These are phyloP conservation scores for Pythium grandisporangium DNA, from an alignment of 352 stramenopile species.

Conservation along the genomic window DNA sequence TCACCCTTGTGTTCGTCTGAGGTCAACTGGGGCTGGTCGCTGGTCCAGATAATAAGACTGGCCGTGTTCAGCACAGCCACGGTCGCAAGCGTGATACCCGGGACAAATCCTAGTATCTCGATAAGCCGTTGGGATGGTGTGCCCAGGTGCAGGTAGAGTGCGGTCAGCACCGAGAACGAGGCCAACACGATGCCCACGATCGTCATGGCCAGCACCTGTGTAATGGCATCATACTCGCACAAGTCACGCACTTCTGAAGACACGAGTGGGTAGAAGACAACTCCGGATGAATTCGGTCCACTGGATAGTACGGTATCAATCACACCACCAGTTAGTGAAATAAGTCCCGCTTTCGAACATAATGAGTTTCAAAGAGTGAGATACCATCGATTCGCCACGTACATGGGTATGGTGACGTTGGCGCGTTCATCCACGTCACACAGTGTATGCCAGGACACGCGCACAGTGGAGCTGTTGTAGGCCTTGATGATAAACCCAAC, in stretches of 20 bases:
- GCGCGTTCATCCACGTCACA: too few relatives aligned
- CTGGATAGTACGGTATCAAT: too few relatives aligned
- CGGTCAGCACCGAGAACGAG: slow-evolving; percentile 27
- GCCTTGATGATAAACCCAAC: slow-evolving; percentile 29
- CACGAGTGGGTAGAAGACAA: too few relatives aligned
- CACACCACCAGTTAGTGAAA: too few relatives aligned
- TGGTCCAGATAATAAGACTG: slow-evolving; percentile 49
- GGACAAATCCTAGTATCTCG: slow-evolving; percentile 45
- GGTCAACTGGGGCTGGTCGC: slow-evolving; percentile 31
- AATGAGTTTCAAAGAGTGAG: too few relatives aligned
- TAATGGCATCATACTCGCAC: slow-evolving; percentile 7
- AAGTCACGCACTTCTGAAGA: slow-evolving; percentile 11
- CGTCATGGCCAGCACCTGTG: slow-evolving; percentile 32
- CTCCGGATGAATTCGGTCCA: too few relatives aligned
- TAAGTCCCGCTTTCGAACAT: too few relatives aligned
- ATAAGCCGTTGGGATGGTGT: slow-evolving; percentile 47
- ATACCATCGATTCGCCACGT: too few relatives aligned
- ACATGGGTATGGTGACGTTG: slow-evolving; percentile 22
- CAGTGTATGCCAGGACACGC: slow-evolving; percentile 41
- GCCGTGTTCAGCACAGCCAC: slow-evolving; percentile 32
- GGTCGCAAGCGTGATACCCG: slow-evolving; percentile 35
- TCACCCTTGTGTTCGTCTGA: slow-evolving; percentile 76
- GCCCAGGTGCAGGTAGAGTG: slow-evolving; percentile 62
- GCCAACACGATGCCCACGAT: slow-evolving; percentile 32
- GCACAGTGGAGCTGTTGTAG: slow-evolving; percentile 21